Evolutionary conservation across 768 basidiomycete species (phyloP), one percentile per base, ranked within the genome.

Genomic region (Hortiboletus campestris): DNA sequence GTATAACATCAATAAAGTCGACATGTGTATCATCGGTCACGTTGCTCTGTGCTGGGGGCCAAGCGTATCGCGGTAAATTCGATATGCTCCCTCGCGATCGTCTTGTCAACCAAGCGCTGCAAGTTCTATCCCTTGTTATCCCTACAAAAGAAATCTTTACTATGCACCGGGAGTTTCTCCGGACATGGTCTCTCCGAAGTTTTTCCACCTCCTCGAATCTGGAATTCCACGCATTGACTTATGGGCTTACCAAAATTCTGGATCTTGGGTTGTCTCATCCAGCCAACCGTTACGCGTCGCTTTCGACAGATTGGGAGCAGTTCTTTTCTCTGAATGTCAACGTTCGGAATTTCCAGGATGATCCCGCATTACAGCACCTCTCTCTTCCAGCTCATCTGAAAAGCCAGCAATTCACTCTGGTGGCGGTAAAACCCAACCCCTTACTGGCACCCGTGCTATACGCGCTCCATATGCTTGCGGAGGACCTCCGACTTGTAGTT

Each of bases 401-500:
- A 73, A 47, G 63, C 72, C 46, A 56, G 51, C 38, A 55, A 56
- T 53, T 71, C 62, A 51, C 60, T 55, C 32, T 67, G 56, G 47
- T 60, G 53, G 45, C 63, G 60, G 3, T 64, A 57, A 67, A 62
- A 51, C 77, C 80, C 13, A 79, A 82, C 47, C 68, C 69, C 20
- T 68, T 81, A 16, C 72, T 86, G 16, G 82, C 82, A 0, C 81
- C 82, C 2, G 75, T 88, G 28, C 74, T 95, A 13, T 83, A 86
- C 55, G 88, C 85, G 0, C 71, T 98, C 2, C 94, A 98, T 66
- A 81, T 85, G 42, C 77, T 96, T 2, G 93, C 80, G 0, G 91
- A 89, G 65, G 81, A 87, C 54, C 68, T 87, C 32, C 80, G 86
- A 16, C 74, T 91, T 2, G 73, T 78, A n/a, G 70, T 82, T 13